Conservation (phyloP, 257 asterid species). For the Solanum peruvianum region DNA sequence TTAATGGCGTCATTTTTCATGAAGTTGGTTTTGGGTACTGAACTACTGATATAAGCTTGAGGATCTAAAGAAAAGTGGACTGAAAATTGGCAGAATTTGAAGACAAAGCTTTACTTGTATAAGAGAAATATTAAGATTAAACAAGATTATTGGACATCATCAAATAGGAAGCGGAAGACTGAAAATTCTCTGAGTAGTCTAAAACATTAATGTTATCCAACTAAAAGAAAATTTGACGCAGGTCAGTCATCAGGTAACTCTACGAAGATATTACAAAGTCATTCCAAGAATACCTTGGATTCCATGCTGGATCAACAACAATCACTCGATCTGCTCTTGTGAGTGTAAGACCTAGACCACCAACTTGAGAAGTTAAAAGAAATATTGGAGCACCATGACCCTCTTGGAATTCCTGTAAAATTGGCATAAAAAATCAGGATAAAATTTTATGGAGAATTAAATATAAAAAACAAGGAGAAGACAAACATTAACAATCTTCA, state of each 20-base stretch:
- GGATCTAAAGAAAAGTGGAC: not conserved
- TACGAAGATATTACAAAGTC: not conserved
- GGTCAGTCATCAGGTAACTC: not conserved
- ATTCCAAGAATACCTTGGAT: constrained; percentile 56
- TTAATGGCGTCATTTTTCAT: not conserved
- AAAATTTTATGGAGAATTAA: not conserved
- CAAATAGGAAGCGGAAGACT: not conserved
- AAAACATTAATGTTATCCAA: not conserved
- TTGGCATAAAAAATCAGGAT: not conserved
- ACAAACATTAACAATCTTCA: constrained; percentile 69
- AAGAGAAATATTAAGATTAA: not conserved
- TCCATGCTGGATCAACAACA: constrained; percentile 99
- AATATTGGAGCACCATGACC: constrained; percentile 70
- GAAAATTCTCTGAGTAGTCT: not conserved
- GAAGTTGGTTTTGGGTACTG: not conserved
- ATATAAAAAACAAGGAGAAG: constrained; percentile 2
- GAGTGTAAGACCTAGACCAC: constrained; percentile 94
- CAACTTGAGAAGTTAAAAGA: constrained; percentile 92
- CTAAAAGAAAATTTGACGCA: not conserved
- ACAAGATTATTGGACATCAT: not conserved
- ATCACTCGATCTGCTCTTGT: constrained; percentile 95
- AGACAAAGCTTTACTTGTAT: not conserved
- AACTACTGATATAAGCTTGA: not conserved
- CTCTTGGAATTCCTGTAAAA: constrained; percentile 82
- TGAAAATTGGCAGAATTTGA: not conserved